These are phyloP conservation scores for Platismatia glauca DNA, from an alignment of 495 filamentous ascomycete genomes.

Conservation along the genomic window DNA sequence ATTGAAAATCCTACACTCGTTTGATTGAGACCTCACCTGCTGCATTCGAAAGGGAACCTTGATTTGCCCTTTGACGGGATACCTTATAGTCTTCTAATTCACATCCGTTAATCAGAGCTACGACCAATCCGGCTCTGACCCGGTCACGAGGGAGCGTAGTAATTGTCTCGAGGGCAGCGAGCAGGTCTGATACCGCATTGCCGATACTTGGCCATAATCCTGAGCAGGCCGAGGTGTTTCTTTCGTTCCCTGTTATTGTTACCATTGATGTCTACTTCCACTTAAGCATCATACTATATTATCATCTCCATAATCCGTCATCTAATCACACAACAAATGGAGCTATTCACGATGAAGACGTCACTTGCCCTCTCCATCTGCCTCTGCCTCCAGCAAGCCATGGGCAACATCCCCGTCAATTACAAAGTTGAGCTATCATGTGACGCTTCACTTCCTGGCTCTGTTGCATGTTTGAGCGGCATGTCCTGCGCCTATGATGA, in stretches of 20 bases:
- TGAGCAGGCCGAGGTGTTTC: background rate
- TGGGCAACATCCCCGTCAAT: constrained; percentile 34
- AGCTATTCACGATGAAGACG: background rate
- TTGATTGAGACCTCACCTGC: background rate
- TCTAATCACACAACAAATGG: background rate
- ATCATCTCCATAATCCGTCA: background rate
- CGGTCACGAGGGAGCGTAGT: background rate
- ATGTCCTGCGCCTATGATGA: constrained; percentile 32
- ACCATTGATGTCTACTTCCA: background rate
- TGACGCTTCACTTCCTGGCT: constrained; percentile 19
- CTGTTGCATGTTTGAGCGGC: constrained; percentile 32
- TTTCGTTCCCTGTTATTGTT: background rate
- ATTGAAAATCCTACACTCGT: background rate
- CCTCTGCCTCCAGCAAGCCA: constrained; percentile 1
- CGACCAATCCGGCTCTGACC: background rate
- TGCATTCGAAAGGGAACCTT: background rate
- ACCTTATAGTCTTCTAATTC: background rate
- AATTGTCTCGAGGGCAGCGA: background rate
- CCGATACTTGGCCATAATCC: background rate
- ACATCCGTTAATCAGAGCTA: background rate
- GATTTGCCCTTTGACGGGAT: background rate
- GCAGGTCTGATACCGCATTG: background rate
- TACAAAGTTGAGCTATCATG: constrained; percentile 31
- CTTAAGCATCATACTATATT: background rate
- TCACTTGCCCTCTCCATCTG: background rate